Evolutionary conservation across 208 protist genomes (phyloP), one percentile per base, ranked within the genome.

Genomic region (Acanthamoeba triangularis): DNA sequence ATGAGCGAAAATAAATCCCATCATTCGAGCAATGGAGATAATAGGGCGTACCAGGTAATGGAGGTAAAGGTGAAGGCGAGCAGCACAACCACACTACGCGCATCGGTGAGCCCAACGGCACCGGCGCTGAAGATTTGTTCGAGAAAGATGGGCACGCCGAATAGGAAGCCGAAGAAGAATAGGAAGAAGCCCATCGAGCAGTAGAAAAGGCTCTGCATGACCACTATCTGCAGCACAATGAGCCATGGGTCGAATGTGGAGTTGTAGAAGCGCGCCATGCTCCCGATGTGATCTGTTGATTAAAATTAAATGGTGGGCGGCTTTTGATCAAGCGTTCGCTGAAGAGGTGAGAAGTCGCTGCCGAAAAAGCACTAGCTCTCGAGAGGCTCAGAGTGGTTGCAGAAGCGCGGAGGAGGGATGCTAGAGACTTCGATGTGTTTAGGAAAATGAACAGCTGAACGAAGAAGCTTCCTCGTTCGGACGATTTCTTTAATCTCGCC

Each of bases 191-290:
- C 88, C 37, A 93, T 37, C 1, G 88, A 47, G 47, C 37, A 61
- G 61, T 93, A 93, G 61, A 80, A 93, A 13, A 80, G 59, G 61
- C 88, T 63, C 30, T 93, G 88, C 88, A 93, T 93, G 56, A 78
- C 88, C 4, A 93, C 47, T 10, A 93, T 93, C 28, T 93, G 88
- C n/a, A 93, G 88, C 63, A 93, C 6, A 61, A 93, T 78, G 67
- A 93, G 54, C 54, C 61, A 78, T 76, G 88, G 88, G 78, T 93
- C 88, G 44, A 47, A 93, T 35, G 49, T 54, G 3, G 88, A 93
- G 37, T 47, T 23, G 28, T 93, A 93, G 67, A 93, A 93, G n/a
- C 59, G 84, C 49, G 84, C 1, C 84, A 90, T 90, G 11, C 16
- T 11, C 52, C n/a, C 23, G 56, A 20, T 63, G 56, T 54, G 14